Percentiles rank a stretch among this genome's conserved stretches.
phyloP scores from a whole-genome alignment of 164 flowering plant species.

The Santalum album region DNA sequence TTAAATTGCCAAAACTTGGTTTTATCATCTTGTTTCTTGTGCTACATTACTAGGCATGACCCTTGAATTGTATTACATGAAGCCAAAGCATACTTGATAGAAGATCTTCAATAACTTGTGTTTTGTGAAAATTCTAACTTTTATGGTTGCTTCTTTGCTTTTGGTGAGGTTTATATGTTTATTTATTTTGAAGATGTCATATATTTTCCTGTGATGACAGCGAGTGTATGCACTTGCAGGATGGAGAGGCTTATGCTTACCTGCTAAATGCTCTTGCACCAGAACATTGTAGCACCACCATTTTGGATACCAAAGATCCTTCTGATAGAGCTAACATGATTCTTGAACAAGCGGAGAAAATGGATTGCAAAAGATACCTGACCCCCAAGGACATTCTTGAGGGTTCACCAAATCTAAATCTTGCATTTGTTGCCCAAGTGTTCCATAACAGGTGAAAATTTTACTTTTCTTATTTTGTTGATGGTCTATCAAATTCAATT shows the following conservation, averaged over 20 bases:
- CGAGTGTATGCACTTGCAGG: constrained; percentile 24
- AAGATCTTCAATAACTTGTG: not conserved
- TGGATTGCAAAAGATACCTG: constrained; percentile 42
- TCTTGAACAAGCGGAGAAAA: constrained; percentile 43
- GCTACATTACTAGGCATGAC: too few species aligned
- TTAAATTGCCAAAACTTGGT: too few species aligned
- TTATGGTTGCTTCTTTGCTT: not conserved
- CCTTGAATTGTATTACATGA: not conserved
- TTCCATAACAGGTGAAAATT: constrained; percentile 39
- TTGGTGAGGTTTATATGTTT: not conserved
- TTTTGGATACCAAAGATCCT: constrained; percentile 31
- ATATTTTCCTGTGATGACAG: not conserved
- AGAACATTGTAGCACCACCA: constrained; percentile 21
- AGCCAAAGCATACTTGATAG: not conserved
- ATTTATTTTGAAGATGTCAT: not conserved
- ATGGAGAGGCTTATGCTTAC: constrained; percentile 54
- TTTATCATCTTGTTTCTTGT: too few species aligned
- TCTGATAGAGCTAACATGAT: constrained; percentile 41
- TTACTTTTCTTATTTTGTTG: too few species aligned
- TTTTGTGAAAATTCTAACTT: not conserved
- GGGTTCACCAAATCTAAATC: constrained; percentile 57
- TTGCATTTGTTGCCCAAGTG: constrained; percentile 54
- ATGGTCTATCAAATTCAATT: too few species aligned
- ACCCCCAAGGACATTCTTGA: constrained; percentile 46
- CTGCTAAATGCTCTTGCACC: constrained; percentile 56